Evolutionary conservation across 2,329 filamentous ascomycete species (phyloP).

Genomic region (Helotiales sp.): DNA sequence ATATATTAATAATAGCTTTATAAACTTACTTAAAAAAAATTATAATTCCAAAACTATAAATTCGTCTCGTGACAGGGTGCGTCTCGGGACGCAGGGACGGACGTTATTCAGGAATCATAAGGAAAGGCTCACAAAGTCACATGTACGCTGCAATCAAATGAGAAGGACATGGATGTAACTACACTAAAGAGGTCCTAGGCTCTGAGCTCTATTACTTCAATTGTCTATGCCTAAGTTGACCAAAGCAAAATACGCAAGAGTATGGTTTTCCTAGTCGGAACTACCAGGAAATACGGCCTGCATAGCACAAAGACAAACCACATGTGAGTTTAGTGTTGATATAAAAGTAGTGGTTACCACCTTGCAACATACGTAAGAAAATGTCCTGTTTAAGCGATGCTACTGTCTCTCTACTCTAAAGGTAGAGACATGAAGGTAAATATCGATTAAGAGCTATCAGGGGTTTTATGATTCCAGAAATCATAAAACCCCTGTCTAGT

Average conservation of each 20-base stretch:
- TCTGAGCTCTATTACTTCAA: too few relatives aligned
- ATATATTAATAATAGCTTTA: slow-evolving; percentile 7
- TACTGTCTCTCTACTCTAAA: not conserved
- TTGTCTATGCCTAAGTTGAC: not conserved
- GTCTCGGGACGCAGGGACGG: too few relatives aligned
- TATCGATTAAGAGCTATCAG: slow-evolving; percentile 7
- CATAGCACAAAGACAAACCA: not conserved
- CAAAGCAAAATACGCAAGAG: not conserved
- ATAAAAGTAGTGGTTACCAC: not conserved
- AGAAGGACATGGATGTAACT: too few relatives aligned
- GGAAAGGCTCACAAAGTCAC: too few relatives aligned
- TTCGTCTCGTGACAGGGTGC: too few relatives aligned
- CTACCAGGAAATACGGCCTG: not conserved
- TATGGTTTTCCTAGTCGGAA: not conserved
- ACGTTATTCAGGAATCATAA: too few relatives aligned
- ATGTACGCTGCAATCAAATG: too few relatives aligned
- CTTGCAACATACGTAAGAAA: not conserved
- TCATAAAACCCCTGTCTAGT: slow-evolving; percentile 1
- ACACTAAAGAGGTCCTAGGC: too few relatives aligned
- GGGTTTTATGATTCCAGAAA: slow-evolving; percentile 1
- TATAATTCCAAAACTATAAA: too few relatives aligned
- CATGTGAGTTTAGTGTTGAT: too few relatives aligned
- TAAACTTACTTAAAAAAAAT: too few relatives aligned
- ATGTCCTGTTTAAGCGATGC: not conserved
- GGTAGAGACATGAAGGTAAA: slow-evolving; percentile 16